phyloP scores from a whole-genome alignment of 1,139 yeast genomes.

The Oligophagozyma castellii region DNA sequence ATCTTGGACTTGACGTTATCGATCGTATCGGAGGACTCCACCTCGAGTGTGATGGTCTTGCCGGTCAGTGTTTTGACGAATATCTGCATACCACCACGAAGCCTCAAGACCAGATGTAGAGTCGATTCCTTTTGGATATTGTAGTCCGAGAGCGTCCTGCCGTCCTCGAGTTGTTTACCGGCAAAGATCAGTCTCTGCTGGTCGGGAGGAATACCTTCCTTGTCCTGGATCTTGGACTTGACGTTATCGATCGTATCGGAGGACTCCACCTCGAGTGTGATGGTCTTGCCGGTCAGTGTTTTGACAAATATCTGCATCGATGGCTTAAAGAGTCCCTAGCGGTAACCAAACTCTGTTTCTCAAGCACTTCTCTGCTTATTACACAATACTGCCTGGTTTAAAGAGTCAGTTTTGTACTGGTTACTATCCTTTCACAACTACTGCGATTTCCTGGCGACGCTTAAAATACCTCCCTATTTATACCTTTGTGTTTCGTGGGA shows the following conservation, averaged over 20 bases:
- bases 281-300: constrained; percentile 58
- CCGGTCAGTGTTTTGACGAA: constrained; percentile 53
- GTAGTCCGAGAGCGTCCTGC: constrained; percentile 78
- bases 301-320: constrained; percentile 43
- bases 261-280: constrained; percentile 55
- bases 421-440: too few relatives aligned
- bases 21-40: constrained; percentile 58
- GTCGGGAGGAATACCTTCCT: constrained; percentile 97
- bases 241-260: constrained; percentile 68
- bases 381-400: too few relatives aligned
- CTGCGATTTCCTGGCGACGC: too few relatives aligned
- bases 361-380: too few relatives aligned
- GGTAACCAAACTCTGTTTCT: too few relatives aligned
- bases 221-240: constrained; percentile 96
- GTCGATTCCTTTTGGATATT: constrained; percentile 87
- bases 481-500: too few relatives aligned
- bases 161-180: constrained; percentile 87
- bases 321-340: too few relatives aligned
- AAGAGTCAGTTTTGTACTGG: too few relatives aligned
- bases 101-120: constrained; percentile 69
- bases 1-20: constrained; percentile 90
- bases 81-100: constrained; percentile 77
- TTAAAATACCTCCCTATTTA: too few relatives aligned
- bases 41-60: constrained; percentile 45
- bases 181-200: constrained; percentile 97